These are phyloP conservation scores for Jaminaea rosea DNA, from an alignment of 1,284 basidiomycete species.

Conservation along the genomic window DNA sequence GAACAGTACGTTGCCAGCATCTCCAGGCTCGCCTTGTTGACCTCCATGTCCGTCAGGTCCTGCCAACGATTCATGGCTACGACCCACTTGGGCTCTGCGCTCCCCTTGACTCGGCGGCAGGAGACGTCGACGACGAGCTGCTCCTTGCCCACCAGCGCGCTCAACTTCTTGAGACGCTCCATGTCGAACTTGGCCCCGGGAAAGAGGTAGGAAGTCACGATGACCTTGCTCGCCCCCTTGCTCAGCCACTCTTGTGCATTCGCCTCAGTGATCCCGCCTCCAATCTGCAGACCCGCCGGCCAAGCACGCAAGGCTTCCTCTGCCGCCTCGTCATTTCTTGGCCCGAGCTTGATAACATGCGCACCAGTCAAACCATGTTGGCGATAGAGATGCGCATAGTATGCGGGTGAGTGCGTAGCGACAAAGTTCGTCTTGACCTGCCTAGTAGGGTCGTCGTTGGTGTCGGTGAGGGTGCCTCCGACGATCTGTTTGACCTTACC, in stretches of 20 bases:
- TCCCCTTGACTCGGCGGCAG: conserved; percentile 69
- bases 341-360: conserved; percentile 93
- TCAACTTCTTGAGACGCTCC: conserved; percentile 61
- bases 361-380: conserved; percentile 66
- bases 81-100: conserved; percentile 77
- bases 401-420: conserved; percentile 67
- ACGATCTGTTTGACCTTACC: conserved; percentile 87
- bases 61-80: conserved; percentile 99
- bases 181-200: conserved; percentile 69
- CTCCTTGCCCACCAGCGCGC: conserved; percentile 68
- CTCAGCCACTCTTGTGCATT: conserved; percentile 82
- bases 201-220: conserved; percentile 93
- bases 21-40: conserved; percentile 51
- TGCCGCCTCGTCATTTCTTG: conserved; percentile 76
- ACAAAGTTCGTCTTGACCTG: conserved; percentile 80
- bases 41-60: conserved; percentile 85
- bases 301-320: conserved; percentile 70
- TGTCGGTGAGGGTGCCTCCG: conserved; percentile 68
- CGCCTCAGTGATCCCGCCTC: conserved; percentile 75
- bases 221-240: conserved; percentile 88
- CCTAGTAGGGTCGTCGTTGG: too few species aligned
- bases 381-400: conserved; percentile 74
- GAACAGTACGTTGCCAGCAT: conserved; percentile 59
- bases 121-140: conserved; percentile 89
- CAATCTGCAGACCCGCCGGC: conserved; percentile 76